Evolutionary conservation across 495 filamentous ascomycete species (phyloP).

Genomic region (Halenospora varia): DNA sequence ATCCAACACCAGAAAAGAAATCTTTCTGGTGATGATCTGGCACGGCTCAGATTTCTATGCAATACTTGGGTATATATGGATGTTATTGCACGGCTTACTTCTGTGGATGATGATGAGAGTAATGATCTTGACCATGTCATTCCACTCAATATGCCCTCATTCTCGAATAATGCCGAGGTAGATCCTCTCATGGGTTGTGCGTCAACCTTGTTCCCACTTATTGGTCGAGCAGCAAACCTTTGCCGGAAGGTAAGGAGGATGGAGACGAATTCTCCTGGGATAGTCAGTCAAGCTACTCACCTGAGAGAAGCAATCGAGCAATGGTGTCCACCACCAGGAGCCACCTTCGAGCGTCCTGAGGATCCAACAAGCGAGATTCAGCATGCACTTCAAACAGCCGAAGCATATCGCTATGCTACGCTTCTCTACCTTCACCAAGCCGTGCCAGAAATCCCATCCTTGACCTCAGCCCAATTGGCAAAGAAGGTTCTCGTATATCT

Average conservation of each 20-base stretch:
- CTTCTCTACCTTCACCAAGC: constrained; percentile 74
- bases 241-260: constrained; percentile 59
- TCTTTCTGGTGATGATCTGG: constrained; percentile 37
- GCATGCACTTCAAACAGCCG: constrained; percentile 67
- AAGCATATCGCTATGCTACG: constrained; percentile 75
- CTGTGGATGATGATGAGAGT: constrained; percentile 54
- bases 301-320: constrained; percentile 58
- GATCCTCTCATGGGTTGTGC: constrained; percentile 78
- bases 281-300: constrained; percentile 62
- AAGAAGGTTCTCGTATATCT: constrained; percentile 58
- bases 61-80: constrained; percentile 84
- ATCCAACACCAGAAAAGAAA: constrained; percentile 17
- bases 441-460: constrained; percentile 67
- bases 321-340: constrained; percentile 55
- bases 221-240: constrained; percentile 65
- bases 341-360: constrained; percentile 55
- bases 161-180: constrained; percentile 45
- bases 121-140: constrained; percentile 45
- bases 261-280: constrained; percentile 52
- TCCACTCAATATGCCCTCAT: constrained; percentile 28
- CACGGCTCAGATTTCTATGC: constrained; percentile 64
- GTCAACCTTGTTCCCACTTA: constrained; percentile 66
- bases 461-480: constrained; percentile 52
- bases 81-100: constrained; percentile 72
- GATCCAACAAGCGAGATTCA: constrained; percentile 61